phyloP scores from a whole-genome alignment of 495 filamentous ascomycete species.

The Sabuloglossum arenarium region DNA sequence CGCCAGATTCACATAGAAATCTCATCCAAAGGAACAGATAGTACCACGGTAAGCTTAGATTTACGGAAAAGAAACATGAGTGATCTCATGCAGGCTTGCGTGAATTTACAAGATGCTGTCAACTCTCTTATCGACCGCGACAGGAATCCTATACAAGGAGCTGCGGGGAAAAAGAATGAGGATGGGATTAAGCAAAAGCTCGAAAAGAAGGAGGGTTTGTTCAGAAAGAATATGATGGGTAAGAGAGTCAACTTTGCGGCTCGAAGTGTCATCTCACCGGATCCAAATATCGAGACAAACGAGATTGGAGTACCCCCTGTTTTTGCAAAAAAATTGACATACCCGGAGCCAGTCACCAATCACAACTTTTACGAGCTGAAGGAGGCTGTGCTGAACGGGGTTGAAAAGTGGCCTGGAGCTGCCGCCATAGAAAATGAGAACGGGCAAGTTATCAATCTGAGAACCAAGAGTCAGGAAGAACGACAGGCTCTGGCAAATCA shows the following conservation, averaged over 20 bases:
- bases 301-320: slow-evolving; percentile 96
- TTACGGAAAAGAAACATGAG: slow-evolving; percentile 27
- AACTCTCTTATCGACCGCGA: slow-evolving; percentile 80
- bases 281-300: slow-evolving; percentile 96
- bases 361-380: slow-evolving; percentile 93
- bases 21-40: slow-evolving; percentile 23
- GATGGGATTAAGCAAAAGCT: slow-evolving; percentile 93
- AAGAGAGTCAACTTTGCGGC: slow-evolving; percentile 98
- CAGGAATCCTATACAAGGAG: slow-evolving; percentile 57
- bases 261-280: slow-evolving; percentile 91
- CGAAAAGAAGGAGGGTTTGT: slow-evolving; percentile 97
- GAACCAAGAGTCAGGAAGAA: slow-evolving; percentile 68
- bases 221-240: slow-evolving; percentile 99
- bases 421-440: slow-evolving; percentile 88
- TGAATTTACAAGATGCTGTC: slow-evolving; percentile 68
- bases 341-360: slow-evolving; percentile 89
- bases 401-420: slow-evolving; percentile 86
- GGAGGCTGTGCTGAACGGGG: slow-evolving; percentile 88
- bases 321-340: slow-evolving; percentile 90
- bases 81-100: slow-evolving; percentile 51
- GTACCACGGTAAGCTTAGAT: slow-evolving; percentile 6
- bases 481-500: slow-evolving; percentile 74
- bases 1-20: slow-evolving; percentile 59
- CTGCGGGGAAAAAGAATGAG: slow-evolving; percentile 44
- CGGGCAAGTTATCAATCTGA: slow-evolving; percentile 73